Conservation (phyloP, 2,329 filamentous ascomycete genomes). For the Grosmannia serpens region DNA sequence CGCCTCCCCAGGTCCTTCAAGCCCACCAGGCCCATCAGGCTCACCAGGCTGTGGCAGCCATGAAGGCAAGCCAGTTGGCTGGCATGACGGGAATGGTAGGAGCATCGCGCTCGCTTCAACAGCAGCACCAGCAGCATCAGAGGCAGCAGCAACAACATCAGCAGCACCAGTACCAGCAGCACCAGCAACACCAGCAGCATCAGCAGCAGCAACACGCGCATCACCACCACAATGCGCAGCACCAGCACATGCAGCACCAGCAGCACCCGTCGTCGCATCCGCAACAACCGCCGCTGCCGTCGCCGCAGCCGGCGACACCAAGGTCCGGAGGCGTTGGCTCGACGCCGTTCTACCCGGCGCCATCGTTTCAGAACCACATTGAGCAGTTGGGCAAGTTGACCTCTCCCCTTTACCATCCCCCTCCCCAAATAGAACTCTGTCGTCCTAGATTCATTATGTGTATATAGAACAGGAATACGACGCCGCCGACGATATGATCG, state of each 20-base stretch:
- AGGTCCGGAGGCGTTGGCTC: slow-evolving; percentile 25
- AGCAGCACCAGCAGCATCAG: slow-evolving; percentile 9
- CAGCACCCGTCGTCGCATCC: neutral
- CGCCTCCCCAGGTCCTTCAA: slow-evolving; percentile 7
- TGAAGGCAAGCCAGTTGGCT: slow-evolving; percentile 25
- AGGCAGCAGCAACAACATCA: slow-evolving; percentile 5
- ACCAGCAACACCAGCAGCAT: slow-evolving; percentile 17
- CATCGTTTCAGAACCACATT: slow-evolving; percentile 81
- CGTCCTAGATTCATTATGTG: slow-evolving; percentile 57
- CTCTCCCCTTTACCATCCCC: slow-evolving; percentile 32
- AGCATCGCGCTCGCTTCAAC: slow-evolving; percentile 13
- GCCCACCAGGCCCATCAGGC: slow-evolving; percentile 1
- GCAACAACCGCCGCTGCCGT: slow-evolving; percentile 17
- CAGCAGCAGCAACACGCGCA: slow-evolving; percentile 20
- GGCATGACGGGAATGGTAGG: slow-evolving; percentile 8
- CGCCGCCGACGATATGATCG: slow-evolving; percentile 76
- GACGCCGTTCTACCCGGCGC: slow-evolving; percentile 64
- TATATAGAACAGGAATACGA: slow-evolving; percentile 93
- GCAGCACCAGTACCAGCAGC: slow-evolving; percentile 12
- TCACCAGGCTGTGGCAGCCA: slow-evolving; percentile 11
- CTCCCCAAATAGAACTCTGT: slow-evolving; percentile 43
- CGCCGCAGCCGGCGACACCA: slow-evolving; percentile 10
- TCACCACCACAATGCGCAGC: slow-evolving; percentile 14
- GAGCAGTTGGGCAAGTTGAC: slow-evolving; percentile 84
- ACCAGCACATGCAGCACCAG: slow-evolving; percentile 5